phyloP scores from a whole-genome alignment of 371 early-diverging fungal species.

The Dichotomocladium elegans region DNA sequence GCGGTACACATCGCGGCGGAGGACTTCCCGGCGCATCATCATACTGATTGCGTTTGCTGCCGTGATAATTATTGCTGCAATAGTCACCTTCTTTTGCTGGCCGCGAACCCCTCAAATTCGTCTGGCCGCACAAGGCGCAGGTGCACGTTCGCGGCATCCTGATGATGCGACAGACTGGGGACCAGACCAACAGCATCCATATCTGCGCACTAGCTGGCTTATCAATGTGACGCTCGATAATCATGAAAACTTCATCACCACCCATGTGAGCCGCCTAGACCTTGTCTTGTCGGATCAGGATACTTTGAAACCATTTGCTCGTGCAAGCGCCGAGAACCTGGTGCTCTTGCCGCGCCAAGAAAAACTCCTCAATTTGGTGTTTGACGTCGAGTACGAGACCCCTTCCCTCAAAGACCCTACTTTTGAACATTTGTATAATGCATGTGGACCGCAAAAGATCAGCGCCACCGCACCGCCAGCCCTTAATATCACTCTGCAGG shows the following conservation, averaged over 20 bases:
- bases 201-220: conserved; percentile 17
- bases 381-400: conserved; percentile 14
- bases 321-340: not conserved
- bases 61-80: not conserved
- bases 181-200: conserved; percentile 13
- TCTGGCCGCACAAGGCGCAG: conserved; percentile 12
- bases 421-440: conserved; percentile 21
- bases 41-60: not conserved
- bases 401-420: conserved; percentile 16
- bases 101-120: conserved; percentile 19
- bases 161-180: conserved; percentile 21
- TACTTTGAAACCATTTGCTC: conserved; percentile 13
- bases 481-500: conserved; percentile 21
- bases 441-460: conserved; percentile 23
- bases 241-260: conserved; percentile 25
- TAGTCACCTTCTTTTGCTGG: conserved; percentile 21
- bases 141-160: conserved; percentile 1
- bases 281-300: conserved; percentile 12
- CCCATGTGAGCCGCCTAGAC: conserved; percentile 13
- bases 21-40: not conserved
- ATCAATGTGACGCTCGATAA: conserved; percentile 30
- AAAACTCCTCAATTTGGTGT: conserved; percentile 3
- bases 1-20: conserved; percentile 2
- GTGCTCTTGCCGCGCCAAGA: conserved; percentile 3
- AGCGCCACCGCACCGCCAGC: conserved; percentile 10